phyloP scores from a whole-genome alignment of 176 grass and related monocot genomes.

The Ensete ventricosum region DNA sequence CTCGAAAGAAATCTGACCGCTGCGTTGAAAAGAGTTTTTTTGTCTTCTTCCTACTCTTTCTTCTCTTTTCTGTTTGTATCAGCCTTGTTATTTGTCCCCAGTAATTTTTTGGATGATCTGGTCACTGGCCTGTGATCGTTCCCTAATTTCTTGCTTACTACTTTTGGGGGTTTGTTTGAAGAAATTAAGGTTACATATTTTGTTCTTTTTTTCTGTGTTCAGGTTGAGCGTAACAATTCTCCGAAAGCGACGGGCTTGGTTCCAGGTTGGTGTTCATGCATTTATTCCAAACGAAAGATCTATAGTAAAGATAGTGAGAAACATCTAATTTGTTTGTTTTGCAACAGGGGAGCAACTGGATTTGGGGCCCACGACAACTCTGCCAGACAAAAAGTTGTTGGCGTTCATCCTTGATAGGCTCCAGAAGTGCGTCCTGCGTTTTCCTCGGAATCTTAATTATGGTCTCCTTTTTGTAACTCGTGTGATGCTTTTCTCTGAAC shows the following conservation, averaged over 20 bases:
- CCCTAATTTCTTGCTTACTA: not conserved
- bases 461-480: not conserved
- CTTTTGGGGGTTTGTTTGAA: not conserved
- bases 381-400: conserved; percentile 43
- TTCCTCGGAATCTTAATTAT: conserved; percentile 7
- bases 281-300: conserved; percentile 4
- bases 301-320: not conserved
- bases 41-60: conserved; percentile 13
- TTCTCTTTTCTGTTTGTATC: conserved; percentile 11
- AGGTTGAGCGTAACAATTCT: conserved; percentile 22
- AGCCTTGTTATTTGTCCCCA: conserved; percentile 3
- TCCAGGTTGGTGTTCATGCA: conserved; percentile 31
- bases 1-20: not conserved
- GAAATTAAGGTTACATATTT: not conserved
- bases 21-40: conserved; percentile 3
- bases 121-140: not conserved
- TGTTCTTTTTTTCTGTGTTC: conserved; percentile 19
- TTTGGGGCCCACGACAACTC: conserved; percentile 26
- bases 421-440: conserved; percentile 38
- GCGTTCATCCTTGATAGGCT: conserved; percentile 44
- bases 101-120: conserved; percentile 15
- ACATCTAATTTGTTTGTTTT: conserved; percentile 22
- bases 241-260: conserved; percentile 29
- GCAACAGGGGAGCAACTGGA: conserved; percentile 28
- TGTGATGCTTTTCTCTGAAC: not conserved